phyloP scores from a whole-genome alignment of 176 grass and related monocot genomes.

The Pontederia paniculata region DNA sequence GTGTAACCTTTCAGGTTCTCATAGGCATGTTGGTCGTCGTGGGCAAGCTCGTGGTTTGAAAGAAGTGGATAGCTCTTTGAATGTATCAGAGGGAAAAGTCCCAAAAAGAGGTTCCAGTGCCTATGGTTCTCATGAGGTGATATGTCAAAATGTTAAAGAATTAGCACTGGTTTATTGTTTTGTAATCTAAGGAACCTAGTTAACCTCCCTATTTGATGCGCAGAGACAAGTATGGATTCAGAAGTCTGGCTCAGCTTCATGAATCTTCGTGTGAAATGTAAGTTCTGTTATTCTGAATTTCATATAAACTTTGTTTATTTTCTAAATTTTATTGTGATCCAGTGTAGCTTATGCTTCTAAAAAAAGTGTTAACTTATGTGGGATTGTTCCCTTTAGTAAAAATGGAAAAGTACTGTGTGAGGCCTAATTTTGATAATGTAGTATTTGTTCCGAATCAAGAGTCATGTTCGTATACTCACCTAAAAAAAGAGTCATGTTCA shows the following conservation, averaged over 20 bases:
- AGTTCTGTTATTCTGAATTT: background rate
- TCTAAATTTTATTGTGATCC: too few species aligned
- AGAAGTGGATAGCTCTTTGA: constrained; percentile 56
- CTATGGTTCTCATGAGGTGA: constrained; percentile 86
- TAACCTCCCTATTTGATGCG: constrained; percentile 9
- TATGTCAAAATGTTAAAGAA: background rate
- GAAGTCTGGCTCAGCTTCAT: constrained; percentile 78
- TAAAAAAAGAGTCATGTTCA: too few species aligned
- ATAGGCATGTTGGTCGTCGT: constrained; percentile 63
- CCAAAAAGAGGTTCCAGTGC: constrained; percentile 46
- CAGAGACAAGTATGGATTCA: constrained; percentile 99
- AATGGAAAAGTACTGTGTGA: too few species aligned
- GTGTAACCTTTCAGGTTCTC: constrained; percentile 36
- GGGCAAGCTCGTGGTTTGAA: constrained; percentile 48
- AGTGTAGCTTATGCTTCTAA: too few species aligned
- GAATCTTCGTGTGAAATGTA: constrained; percentile 42
- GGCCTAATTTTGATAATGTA: too few species aligned
- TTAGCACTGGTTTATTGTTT: constrained; percentile 4
- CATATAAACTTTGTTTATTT: background rate
- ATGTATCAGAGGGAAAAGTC: constrained; percentile 61
- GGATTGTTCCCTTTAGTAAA: too few species aligned
- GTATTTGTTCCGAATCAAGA: too few species aligned
- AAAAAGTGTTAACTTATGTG: too few species aligned
- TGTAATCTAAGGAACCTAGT: constrained; percentile 1
- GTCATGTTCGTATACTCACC: too few species aligned